Base-by-base conservation (phyloP, 371 early-diverging fungal species). In the Quaeritorhiza haematococci region DNA sequence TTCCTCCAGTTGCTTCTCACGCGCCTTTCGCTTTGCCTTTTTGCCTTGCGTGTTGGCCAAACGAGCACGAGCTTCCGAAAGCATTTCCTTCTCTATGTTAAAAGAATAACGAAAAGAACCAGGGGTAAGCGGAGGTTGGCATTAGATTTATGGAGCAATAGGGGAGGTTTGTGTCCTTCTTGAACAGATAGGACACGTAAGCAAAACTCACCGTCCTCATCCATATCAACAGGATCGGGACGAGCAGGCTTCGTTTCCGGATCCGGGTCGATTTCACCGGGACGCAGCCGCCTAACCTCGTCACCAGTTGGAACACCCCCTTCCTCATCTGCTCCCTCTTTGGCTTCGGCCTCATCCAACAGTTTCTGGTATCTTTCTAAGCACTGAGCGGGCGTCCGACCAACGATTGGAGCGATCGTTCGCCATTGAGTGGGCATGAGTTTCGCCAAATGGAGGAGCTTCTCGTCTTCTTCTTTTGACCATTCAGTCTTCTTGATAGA, bases 351-450 rank as follows among this genome's bases (percentile, higher is more conserved):
- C 71, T 94, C 96, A 61, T 96, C 96, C 59, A 98, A 74, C 47
- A 98, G 83, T 63, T 84, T 77, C 64, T 96, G 95, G 68, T 98
- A 98, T 56, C 96, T 76, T 65, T 95, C 96, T 57, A 98, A 70
- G 73, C 98, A 98, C 72, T 96, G 96, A n/a, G 93, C 87, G 3
- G 98, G 88, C n/a, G 98, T 94, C 38, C 98, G 82, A 3, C 97
- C 98, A 28, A 98, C 96, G 49, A 96, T 92, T 7, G 96, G 95
- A 2, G 98, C 95, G 62, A 96, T 96, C 1, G 98, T 98, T 49
- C 96, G 82, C 98, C 98, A 98, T 69, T 98, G 98, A 0, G 95
- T 95, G n/a, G 97, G 96, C 95, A 98, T 94, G 29, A 96, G 73
- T 72, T 96, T 96, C 19, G 96, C 98, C 52, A 96, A 78, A 74